Evolutionary conservation across 139 green algal species (phyloP).

Genomic region (Tetraselmis striata): DNA sequence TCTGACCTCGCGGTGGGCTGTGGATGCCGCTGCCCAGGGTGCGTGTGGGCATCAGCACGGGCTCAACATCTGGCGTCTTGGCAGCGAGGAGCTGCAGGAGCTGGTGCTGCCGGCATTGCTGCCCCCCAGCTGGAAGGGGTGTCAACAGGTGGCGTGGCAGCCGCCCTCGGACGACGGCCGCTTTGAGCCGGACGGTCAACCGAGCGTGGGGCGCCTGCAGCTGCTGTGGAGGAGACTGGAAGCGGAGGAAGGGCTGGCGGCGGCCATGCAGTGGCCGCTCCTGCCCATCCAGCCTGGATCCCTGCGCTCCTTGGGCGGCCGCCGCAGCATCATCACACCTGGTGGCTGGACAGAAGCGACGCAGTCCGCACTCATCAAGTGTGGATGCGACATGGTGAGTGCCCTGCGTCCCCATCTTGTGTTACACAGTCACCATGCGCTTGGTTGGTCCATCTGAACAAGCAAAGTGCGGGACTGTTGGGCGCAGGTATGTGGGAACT

Average conservation of each 20-base stretch:
- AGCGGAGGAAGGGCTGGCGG: slow-evolving; percentile 25
- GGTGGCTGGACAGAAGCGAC: slow-evolving; percentile 49
- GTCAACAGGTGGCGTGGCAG: slow-evolving; percentile 17
- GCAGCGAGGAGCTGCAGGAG: slow-evolving; percentile 15
- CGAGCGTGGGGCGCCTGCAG: slow-evolving; percentile 12
- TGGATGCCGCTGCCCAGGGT: too few relatives aligned
- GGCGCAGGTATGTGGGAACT: too few relatives aligned
- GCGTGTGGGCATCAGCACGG: background rate
- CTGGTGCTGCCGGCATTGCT: slow-evolving; percentile 43
- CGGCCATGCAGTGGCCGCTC: slow-evolving; percentile 37
- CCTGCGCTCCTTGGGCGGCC: slow-evolving; percentile 24
- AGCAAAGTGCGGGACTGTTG: too few relatives aligned
- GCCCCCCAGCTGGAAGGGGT: slow-evolving; percentile 35
- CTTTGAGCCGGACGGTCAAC: slow-evolving; percentile 1
- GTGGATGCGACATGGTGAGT: background rate
- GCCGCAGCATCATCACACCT: background rate
- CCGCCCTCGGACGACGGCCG: background rate
- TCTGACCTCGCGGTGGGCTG: too few relatives aligned
- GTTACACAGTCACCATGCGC: too few relatives aligned
- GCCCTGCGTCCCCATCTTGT: too few relatives aligned
- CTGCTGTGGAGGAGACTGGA: slow-evolving; percentile 29
- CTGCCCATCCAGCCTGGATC: slow-evolving; percentile 37
- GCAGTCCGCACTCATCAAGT: background rate
- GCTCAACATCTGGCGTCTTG: slow-evolving; percentile 29
- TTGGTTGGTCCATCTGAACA: too few relatives aligned